phyloP scores from a whole-genome alignment of 257 asterid genomes.

The Salvia rosmarinus region DNA sequence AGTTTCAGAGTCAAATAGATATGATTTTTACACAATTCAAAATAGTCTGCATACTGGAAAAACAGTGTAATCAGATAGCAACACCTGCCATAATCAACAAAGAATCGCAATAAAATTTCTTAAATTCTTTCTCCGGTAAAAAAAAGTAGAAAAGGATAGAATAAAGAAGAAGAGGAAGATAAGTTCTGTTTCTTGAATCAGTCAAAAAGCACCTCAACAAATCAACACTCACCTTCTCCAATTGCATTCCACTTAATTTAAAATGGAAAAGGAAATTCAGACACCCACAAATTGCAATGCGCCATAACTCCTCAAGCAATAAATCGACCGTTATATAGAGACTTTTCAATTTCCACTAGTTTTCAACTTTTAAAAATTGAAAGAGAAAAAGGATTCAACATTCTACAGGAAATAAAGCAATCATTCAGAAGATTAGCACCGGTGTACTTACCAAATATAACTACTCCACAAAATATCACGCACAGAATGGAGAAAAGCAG shows the following conservation, averaged over 20 bases:
- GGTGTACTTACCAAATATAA: constrained; percentile 35
- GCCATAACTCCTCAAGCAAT: constrained; percentile 32
- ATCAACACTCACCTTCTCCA: background rate
- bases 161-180: constrained; percentile 1
- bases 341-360: background rate
- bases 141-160: background rate
- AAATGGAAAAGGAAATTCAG: background rate
- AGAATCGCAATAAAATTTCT: constrained; percentile 26
- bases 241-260: constrained; percentile 9
- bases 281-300: constrained; percentile 31
- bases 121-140: constrained; percentile 21
- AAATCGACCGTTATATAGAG: constrained; percentile 46
- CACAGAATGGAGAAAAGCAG: constrained; percentile 6
- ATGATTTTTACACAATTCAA: background rate
- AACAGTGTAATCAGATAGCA: constrained; percentile 6
- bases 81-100: constrained; percentile 15
- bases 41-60: background rate
- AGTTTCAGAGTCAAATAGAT: constrained; percentile 1
- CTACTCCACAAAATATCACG: constrained; percentile 25
- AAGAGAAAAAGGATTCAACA: constrained; percentile 27
- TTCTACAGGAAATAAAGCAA: background rate
- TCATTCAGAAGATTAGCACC: constrained; percentile 24
- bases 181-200: constrained; percentile 26
- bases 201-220: constrained; percentile 10
- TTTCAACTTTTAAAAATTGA: constrained; percentile 27